Evolutionary conservation across 2,329 filamentous ascomycete genomes (phyloP).

Genomic region (Epichloe gansuensis): DNA sequence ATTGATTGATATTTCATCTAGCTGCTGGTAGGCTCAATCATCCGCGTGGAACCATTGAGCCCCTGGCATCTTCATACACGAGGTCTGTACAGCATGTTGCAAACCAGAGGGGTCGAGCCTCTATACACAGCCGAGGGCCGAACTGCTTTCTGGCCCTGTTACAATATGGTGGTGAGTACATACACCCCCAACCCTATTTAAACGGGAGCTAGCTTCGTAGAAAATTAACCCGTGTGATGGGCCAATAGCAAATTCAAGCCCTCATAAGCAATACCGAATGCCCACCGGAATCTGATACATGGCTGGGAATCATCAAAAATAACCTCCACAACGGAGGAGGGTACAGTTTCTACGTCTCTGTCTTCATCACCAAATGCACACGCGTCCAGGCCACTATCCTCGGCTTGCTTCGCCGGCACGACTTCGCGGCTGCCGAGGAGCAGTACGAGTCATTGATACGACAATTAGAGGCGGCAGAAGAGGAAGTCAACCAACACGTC

Average conservation of each 20-base stretch:
- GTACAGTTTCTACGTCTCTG: slow-evolving; percentile 15
- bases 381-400: slow-evolving; percentile 16
- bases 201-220: no score
- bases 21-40: slow-evolving; percentile 26
- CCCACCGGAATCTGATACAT: slow-evolving; percentile 23
- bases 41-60: slow-evolving; percentile 12
- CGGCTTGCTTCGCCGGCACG: slow-evolving; percentile 13
- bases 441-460: slow-evolving; percentile 16
- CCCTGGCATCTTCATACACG: slow-evolving; percentile 26
- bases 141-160: slow-evolving; percentile 25
- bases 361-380: slow-evolving; percentile 17
- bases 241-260: slow-evolving; percentile 23
- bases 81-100: slow-evolving; percentile 24
- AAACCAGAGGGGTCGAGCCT: slow-evolving; percentile 18
- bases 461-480: slow-evolving; percentile 15
- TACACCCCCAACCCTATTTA: background rate
- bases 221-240: no score
- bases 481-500: slow-evolving; percentile 10
- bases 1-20: slow-evolving; percentile 7
- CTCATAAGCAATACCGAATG: slow-evolving; percentile 19
- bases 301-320: slow-evolving; percentile 20
- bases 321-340: slow-evolving; percentile 14
- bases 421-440: slow-evolving; percentile 16
- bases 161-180: slow-evolving; percentile 24
- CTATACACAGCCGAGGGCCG: slow-evolving; percentile 16